Evolutionary conservation across 2,329 filamentous ascomycete species (phyloP).

Genomic region (Epichloe baconii): DNA sequence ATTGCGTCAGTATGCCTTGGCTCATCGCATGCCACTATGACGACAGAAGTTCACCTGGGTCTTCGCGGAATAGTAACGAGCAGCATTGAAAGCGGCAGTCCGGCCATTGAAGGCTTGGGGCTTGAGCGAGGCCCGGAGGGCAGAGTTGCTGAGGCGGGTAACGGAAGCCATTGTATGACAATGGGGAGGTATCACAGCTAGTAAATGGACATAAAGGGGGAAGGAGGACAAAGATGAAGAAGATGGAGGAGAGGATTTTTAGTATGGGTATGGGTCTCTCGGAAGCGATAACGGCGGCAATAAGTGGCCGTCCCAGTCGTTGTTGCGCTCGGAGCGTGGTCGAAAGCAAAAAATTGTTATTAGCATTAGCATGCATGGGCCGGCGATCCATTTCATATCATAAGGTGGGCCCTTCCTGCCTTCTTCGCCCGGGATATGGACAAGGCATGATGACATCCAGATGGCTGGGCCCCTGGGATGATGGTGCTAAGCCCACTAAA

Average conservation of each 20-base stretch:
- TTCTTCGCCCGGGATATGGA: not conserved
- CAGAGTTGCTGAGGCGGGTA: slow-evolving; percentile 67
- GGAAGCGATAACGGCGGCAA: not conserved
- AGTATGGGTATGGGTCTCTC: slow-evolving; percentile 12
- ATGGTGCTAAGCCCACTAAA: not conserved
- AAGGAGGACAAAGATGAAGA: slow-evolving; percentile 18
- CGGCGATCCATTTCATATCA: slow-evolving; percentile 1
- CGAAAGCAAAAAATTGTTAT: slow-evolving; percentile 1
- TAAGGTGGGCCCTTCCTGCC: slow-evolving; percentile 2
- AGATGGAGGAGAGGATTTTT: slow-evolving; percentile 18
- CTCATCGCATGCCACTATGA: not conserved
- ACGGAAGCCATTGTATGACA: slow-evolving; percentile 61
- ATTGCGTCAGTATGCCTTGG: slow-evolving; percentile 1
- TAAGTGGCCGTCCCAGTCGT: not conserved
- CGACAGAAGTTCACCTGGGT: slow-evolving; percentile 49
- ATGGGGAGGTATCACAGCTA: slow-evolving; percentile 6
- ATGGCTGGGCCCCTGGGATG: too few species aligned
- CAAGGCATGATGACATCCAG: not conserved
- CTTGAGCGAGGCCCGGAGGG: slow-evolving; percentile 65
- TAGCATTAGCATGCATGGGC: slow-evolving; percentile 4
- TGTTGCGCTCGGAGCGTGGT: not conserved
- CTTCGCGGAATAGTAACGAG: slow-evolving; percentile 90
- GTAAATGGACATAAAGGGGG: slow-evolving; percentile 4
- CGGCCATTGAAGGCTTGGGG: slow-evolving; percentile 55
- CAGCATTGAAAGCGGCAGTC: slow-evolving; percentile 63